Percentiles rank a stretch among this genome's conserved stretches.
These are phyloP conservation scores for Microsporum ferrugineum DNA, from an alignment of 2,329 filamentous ascomycete genomes.

Conservation along the genomic window DNA sequence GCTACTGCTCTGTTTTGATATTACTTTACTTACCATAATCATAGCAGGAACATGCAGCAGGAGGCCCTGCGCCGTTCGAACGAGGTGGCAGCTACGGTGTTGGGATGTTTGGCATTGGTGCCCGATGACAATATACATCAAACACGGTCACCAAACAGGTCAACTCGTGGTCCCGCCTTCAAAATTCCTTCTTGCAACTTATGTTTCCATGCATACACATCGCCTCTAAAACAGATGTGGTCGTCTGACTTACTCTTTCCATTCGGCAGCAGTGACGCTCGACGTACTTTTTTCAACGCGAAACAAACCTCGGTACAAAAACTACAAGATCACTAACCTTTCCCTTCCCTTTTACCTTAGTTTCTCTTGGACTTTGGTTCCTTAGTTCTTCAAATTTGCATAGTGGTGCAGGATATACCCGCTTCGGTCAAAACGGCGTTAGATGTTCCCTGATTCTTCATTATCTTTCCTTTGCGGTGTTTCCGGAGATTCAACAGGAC, in stretches of 20 bases:
- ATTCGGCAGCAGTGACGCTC: background rate
- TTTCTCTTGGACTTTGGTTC: constrained; percentile 17
- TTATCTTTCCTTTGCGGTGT: background rate
- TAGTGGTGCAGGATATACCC: constrained; percentile 41
- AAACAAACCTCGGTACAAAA: constrained; percentile 14
- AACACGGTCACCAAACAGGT: constrained; percentile 9
- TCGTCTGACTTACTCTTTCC: constrained; percentile 2
- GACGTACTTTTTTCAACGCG: background rate
- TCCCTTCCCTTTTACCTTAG: constrained; percentile 16
- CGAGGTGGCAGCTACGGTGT: constrained; percentile 33
- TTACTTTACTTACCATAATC: constrained; percentile 5
- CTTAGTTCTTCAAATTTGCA: constrained; percentile 24
- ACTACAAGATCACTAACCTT: constrained; percentile 12
- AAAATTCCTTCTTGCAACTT: constrained; percentile 9
- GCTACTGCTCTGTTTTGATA: background rate
- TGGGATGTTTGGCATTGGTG: constrained; percentile 36
- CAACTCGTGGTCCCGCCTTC: constrained; percentile 7
- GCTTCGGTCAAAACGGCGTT: constrained; percentile 23
- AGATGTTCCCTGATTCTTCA: background rate
- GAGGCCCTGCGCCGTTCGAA: constrained; percentile 30
- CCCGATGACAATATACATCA: constrained; percentile 24
- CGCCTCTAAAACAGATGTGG: background rate
- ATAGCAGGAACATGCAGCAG: constrained; percentile 31
- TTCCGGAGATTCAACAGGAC: background rate
- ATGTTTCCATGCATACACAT: background rate